phyloP scores from a whole-genome alignment of 2,329 filamentous ascomycete genomes.

The Epichloe amarillans region DNA sequence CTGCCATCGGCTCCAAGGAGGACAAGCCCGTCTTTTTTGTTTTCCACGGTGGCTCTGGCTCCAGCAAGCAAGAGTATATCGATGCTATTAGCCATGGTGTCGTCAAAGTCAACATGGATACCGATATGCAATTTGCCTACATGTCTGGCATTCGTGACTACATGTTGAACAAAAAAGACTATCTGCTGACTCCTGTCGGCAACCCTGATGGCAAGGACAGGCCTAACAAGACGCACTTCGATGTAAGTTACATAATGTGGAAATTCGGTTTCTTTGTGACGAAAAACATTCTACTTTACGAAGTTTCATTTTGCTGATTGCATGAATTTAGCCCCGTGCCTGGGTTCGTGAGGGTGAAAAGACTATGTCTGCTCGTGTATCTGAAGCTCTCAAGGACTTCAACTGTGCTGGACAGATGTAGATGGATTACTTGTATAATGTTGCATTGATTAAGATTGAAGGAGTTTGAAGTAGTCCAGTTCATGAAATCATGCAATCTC shows the following conservation, averaged over 20 bases:
- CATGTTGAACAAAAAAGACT: slow-evolving; percentile 88
- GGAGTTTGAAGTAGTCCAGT: not conserved
- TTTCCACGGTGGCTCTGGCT: slow-evolving; percentile 96
- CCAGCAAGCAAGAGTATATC: slow-evolving; percentile 76
- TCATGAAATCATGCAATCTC: not conserved
- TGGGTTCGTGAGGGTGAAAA: slow-evolving; percentile 97
- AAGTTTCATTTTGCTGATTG: not conserved
- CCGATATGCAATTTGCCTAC: slow-evolving; percentile 94
- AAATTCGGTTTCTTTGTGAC: too few relatives aligned
- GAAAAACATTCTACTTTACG: too few relatives aligned
- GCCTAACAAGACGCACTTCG: slow-evolving; percentile 97
- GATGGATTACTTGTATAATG: not conserved
- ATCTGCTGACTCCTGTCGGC: slow-evolving; percentile 73
- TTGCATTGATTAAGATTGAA: not conserved
- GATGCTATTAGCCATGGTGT: slow-evolving; percentile 87
- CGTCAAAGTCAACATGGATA: slow-evolving; percentile 99
- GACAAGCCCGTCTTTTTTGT: slow-evolving; percentile 97
- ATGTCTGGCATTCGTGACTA: slow-evolving; percentile 87
- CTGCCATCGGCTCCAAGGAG: slow-evolving; percentile 57
- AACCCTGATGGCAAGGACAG: slow-evolving; percentile 95
- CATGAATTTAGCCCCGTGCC: slow-evolving; percentile 54
- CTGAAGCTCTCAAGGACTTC: slow-evolving; percentile 80
- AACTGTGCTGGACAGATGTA: slow-evolving; percentile 37
- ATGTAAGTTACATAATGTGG: slow-evolving; percentile 21
- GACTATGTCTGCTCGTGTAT: slow-evolving; percentile 76